phyloP scores from a whole-genome alignment of 257 asterid species.

The Ajuga chamaepitys region DNA sequence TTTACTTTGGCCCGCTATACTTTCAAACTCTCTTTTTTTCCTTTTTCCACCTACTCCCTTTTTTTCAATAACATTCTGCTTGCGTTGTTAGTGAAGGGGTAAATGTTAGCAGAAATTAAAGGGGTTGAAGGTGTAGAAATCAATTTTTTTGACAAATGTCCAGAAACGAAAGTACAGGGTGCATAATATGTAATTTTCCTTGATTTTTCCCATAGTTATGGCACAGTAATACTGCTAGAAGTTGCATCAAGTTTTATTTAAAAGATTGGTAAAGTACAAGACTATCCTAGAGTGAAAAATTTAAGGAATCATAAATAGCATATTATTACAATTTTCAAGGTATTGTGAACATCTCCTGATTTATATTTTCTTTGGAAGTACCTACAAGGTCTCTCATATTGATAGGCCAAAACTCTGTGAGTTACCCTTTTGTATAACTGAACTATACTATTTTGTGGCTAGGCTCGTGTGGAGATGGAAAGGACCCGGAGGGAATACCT shows the following conservation, averaged over 20 bases:
- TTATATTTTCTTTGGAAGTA: background rate
- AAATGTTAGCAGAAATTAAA: too few relatives aligned
- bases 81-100: too few relatives aligned
- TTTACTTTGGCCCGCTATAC: too few relatives aligned
- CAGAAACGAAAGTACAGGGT: too few relatives aligned
- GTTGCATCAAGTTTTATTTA: background rate
- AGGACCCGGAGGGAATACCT: slow-evolving; percentile 65
- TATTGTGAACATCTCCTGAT: background rate
- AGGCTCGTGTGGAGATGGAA: slow-evolving; percentile 91
- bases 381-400: background rate
- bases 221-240: background rate
- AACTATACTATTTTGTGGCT: slow-evolving; percentile 17
- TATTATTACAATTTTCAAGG: too few relatives aligned
- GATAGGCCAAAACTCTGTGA: background rate
- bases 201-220: slow-evolving; percentile 3
- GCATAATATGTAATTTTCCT: too few relatives aligned
- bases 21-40: too few relatives aligned
- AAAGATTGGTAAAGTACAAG: background rate
- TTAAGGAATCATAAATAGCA: too few relatives aligned
- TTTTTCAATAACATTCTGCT: too few relatives aligned
- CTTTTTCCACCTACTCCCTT: too few relatives aligned
- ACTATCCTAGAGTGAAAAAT: background rate
- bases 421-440: slow-evolving; percentile 2
- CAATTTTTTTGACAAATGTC: too few relatives aligned
- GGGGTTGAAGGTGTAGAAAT: too few relatives aligned